phyloP scores from a whole-genome alignment of 2,329 filamentous ascomycete species.

The Neopestalotiopsis rosae region DNA sequence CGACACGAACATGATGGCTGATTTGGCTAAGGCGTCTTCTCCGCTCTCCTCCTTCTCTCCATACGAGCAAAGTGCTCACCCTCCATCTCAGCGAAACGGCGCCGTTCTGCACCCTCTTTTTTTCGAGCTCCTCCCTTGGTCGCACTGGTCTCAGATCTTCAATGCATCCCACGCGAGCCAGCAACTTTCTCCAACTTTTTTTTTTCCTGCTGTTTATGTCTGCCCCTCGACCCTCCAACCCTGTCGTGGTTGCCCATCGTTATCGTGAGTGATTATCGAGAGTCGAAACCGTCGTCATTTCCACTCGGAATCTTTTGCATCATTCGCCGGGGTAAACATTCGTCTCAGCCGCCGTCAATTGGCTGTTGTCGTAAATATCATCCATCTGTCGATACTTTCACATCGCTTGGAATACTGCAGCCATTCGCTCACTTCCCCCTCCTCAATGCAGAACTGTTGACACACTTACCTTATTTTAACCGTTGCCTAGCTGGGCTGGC shows the following conservation, averaged over 20 bases:
- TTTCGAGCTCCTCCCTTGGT: not conserved
- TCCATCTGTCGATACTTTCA: too few relatives aligned
- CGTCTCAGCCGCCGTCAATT: not conserved
- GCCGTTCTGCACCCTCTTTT: not conserved
- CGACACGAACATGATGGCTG: not conserved
- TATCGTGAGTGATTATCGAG: not conserved
- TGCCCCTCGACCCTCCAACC: not conserved
- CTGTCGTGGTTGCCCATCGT: not conserved
- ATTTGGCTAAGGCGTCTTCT: not conserved
- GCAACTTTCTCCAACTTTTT: constrained; percentile 6
- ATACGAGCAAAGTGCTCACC: not conserved
- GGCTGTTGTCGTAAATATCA: too few relatives aligned
- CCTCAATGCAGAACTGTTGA: not conserved
- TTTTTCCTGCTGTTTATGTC: not conserved
- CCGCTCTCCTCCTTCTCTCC: not conserved
- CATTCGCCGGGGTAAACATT: not conserved
- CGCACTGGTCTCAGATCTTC: constrained; percentile 8
- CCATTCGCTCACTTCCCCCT: too few relatives aligned
- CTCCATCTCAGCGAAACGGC: not conserved
- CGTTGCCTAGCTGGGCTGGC: not conserved
- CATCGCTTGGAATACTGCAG: too few relatives aligned
- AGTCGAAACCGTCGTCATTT: not conserved
- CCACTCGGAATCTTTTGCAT: not conserved
- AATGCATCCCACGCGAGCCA: not conserved
- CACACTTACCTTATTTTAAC: not conserved